Percentiles rank a stretch among this genome's conserved stretches.
phyloP scores from a whole-genome alignment of 2,329 filamentous ascomycete genomes.

The Fusarium sp. region DNA sequence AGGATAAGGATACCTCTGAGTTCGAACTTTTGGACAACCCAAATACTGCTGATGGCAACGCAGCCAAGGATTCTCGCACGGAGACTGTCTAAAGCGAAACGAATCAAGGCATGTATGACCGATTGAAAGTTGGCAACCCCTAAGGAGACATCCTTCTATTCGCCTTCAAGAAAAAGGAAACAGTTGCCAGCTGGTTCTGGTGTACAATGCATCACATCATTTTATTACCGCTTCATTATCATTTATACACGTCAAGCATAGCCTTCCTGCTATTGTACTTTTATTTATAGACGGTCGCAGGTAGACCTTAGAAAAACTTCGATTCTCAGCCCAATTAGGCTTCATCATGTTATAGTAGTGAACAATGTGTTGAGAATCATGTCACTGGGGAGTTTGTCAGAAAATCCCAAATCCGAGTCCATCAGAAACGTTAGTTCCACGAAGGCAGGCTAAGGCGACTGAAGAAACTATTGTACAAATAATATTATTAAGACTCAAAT shows the following conservation, averaged over 20 bases:
- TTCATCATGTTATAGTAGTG: background rate
- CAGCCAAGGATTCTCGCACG: background rate
- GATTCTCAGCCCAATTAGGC: background rate
- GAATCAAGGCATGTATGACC: background rate
- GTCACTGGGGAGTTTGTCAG: rapidly evolving
- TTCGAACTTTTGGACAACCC: background rate
- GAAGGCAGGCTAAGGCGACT: background rate
- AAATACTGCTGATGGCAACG: background rate
- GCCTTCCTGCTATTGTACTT: background rate
- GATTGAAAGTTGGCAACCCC: too few relatives aligned
- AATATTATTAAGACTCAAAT: background rate
- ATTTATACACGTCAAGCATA: background rate
- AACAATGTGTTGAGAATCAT: background rate
- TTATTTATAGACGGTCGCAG: background rate
- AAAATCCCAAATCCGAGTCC: background rate
- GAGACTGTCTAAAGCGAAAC: background rate
- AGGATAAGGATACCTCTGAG: background rate
- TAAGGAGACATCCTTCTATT: background rate
- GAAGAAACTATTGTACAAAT: background rate
- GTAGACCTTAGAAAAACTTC: background rate
- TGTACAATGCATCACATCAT: background rate
- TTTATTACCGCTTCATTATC: background rate
- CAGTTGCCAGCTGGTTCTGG: background rate
- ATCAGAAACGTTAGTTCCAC: background rate
- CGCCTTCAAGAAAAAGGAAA: background rate